Evolutionary conservation across 306 rosid genomes (phyloP).

Genomic region (Inga leiocalycina): DNA sequence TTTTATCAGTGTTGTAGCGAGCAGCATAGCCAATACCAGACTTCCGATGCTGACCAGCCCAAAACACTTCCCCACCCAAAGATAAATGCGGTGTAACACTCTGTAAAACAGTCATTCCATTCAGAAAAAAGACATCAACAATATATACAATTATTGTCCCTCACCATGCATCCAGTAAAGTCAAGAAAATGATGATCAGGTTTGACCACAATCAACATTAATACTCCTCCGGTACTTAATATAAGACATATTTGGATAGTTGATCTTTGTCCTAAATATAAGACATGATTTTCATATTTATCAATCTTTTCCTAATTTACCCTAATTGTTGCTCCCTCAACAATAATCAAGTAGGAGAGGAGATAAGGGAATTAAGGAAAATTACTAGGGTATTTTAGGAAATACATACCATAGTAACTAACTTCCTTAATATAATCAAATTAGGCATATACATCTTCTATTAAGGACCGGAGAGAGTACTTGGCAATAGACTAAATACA

Average conservation of each 20-base stretch:
- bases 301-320: no score
- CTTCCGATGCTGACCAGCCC: conserved; percentile 99
- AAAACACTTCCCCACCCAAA: conserved; percentile 96
- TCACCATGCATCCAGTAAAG: background rate
- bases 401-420: no score
- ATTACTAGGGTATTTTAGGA: no score
- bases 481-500: conserved; percentile 2
- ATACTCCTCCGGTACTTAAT: no score
- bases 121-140: conserved; percentile 9
- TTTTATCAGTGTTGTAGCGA: conserved; percentile 88
- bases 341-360: no score
- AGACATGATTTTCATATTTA: no score
- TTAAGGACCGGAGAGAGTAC: background rate
- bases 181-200: background rate
- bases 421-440: no score
- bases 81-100: conserved; percentile 79
- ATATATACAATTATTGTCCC: background rate
- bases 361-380: no score
- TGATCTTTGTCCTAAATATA: no score
- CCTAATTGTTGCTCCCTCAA: no score
- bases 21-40: conserved; percentile 95
- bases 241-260: no score
- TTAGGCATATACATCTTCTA: no score
- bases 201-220: conserved; percentile 18
- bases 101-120: conserved; percentile 41